Evolutionary conservation across 2,329 filamentous ascomycete genomes (phyloP), one percentile per base, ranked within the genome.

Genomic region (Penicillium polonicum): DNA sequence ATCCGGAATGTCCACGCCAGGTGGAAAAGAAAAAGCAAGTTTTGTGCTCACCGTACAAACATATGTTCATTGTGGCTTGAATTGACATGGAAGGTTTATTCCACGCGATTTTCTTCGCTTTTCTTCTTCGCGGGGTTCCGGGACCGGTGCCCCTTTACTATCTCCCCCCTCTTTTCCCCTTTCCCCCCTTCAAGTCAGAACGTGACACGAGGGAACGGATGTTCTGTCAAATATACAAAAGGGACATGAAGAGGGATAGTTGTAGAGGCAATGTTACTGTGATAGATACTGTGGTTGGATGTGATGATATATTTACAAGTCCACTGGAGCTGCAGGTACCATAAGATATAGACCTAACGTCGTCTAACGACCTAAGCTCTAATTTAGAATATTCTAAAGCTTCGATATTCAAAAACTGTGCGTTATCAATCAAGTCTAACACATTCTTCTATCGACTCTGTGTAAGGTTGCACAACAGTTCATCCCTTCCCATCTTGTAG

Each of bases 1-100:
- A 36, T 52, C 35, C 27, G 55, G 55, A 53, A 57, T 57, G 55
- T 53, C 17, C 4, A 19, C 19, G 38, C n/a, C 25, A 49, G 46
- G 10, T 15, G 17, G 51, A 13, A 27, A 43, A 23, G 5, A 25
- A 25, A 8, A 12, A 4, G 13, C 17, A 15, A 27, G 29, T n/a
- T n/a, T 29, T 10, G 27, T n/a, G n/a, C 42, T 31, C 33, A n/a
- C 17, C 9, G 15, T 33, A 29, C 13, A 54, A 41, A 35, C 17
- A 19, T 10, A 38, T 19, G 3, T 36, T 23, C 5, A n/a, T 13
- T 21, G 15, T 48, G 42, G 5, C 25, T 53, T 29, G 25, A 17
- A 19, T 33, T 17, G 27, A 21, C 5, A 23, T 43, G 23, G 45
- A 35, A 33, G 15, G 5, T 15, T 39, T 27, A 21, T 39, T 39